Percentiles rank a stretch among this genome's conserved stretches.
Conservation (phyloP, 768 basidiomycete species). For the Lentinula aciculospora region DNA sequence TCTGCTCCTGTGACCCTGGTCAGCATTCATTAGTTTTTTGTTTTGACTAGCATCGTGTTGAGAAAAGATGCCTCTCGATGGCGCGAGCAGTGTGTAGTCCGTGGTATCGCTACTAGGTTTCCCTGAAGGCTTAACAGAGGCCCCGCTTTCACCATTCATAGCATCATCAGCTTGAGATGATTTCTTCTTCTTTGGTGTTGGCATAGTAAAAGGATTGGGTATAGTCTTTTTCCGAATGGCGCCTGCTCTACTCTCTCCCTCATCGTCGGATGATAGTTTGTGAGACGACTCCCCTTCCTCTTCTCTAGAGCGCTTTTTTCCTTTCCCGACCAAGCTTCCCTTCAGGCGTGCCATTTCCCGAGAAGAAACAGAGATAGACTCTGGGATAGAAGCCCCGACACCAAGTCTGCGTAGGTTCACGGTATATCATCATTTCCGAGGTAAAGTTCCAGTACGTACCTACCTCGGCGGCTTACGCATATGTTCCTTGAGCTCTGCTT, state of each 20-base stretch:
- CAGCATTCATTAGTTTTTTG: neutral
- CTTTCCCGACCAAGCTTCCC: constrained; percentile 45
- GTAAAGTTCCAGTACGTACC: constrained; percentile 13
- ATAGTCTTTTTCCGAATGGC: constrained; percentile 56
- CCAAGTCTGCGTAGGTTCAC: constrained; percentile 46
- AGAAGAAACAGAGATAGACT: constrained; percentile 30
- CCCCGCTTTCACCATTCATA: neutral
- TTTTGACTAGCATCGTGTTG: neutral
- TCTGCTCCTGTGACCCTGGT: too few relatives aligned
- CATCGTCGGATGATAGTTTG: constrained; percentile 31
- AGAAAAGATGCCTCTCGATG: neutral
- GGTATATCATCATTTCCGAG: constrained; percentile 10
- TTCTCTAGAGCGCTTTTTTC: constrained; percentile 41
- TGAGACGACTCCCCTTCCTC: constrained; percentile 26
- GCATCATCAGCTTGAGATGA: neutral
- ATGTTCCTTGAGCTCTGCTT: constrained; percentile 59
- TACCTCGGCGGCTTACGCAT: constrained; percentile 71
- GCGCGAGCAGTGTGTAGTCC: neutral
- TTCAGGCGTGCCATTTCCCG: constrained; percentile 61
- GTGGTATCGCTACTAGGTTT: neutral
- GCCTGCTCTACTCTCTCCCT: constrained; percentile 54
- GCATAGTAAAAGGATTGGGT: constrained; percentile 50
- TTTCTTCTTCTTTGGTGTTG: constrained; percentile 40
- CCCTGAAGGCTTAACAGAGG: neutral
- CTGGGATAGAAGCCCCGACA: constrained; percentile 63